phyloP scores from a whole-genome alignment of 2,329 filamentous ascomycete species.

The Aspergillus sp. region DNA sequence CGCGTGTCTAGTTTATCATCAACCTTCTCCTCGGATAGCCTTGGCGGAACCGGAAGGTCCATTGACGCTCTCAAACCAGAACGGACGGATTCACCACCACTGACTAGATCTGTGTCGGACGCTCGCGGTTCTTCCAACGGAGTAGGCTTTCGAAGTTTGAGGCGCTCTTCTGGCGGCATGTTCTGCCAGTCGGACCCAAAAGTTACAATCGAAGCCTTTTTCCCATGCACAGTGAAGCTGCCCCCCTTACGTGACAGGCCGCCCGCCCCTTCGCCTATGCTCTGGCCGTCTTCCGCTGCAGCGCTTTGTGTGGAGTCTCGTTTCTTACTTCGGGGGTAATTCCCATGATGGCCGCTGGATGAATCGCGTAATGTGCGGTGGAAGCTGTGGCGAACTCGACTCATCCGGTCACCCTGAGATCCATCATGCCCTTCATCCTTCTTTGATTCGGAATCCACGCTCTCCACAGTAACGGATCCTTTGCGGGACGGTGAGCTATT shows the following conservation, averaged over 20 bases:
- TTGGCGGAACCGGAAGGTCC: slow-evolving; percentile 22
- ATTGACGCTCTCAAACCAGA: slow-evolving; percentile 1
- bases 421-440: slow-evolving; percentile 38
- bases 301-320: slow-evolving; percentile 68
- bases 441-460: slow-evolving; percentile 45
- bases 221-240: slow-evolving; percentile 94
- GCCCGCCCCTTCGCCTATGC: slow-evolving; percentile 59
- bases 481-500: slow-evolving; percentile 42
- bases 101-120: slow-evolving; percentile 32
- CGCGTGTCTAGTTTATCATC: slow-evolving; percentile 5
- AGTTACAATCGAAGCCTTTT: slow-evolving; percentile 96
- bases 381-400: slow-evolving; percentile 76
- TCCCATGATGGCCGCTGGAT: slow-evolving; percentile 58
- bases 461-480: slow-evolving; percentile 41
- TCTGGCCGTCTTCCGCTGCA: slow-evolving; percentile 52
- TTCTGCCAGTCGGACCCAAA: slow-evolving; percentile 89
- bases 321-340: slow-evolving; percentile 70
- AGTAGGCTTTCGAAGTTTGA: slow-evolving; percentile 59
- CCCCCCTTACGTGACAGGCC: slow-evolving; percentile 75
- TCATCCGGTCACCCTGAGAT: slow-evolving; percentile 54
- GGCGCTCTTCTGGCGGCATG: slow-evolving; percentile 70
- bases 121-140: slow-evolving; percentile 38
- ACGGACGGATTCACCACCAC: slow-evolving; percentile 27
- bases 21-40: slow-evolving; percentile 37
- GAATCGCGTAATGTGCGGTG: slow-evolving; percentile 87